Evolutionary conservation across 2,329 filamentous ascomycete genomes (phyloP), one percentile per base, ranked within the genome.

Genomic region (Cordyceps pruinosa): DNA sequence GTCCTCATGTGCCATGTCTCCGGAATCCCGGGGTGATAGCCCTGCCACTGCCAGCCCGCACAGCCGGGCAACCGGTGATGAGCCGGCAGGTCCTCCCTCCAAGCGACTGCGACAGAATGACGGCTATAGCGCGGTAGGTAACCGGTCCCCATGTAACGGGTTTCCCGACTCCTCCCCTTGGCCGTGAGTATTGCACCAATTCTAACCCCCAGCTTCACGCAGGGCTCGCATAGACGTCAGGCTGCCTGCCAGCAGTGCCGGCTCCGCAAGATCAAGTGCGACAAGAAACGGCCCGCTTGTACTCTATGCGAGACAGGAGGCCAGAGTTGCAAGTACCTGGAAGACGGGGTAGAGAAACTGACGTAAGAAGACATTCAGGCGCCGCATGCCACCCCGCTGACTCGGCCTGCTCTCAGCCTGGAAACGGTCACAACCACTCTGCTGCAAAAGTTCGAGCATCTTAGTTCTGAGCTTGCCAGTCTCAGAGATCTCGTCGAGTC

Each of bases 231-330:
- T 30, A 58, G 61, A 45, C 50, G 62, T 25, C 61, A 62, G 50
- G 61, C 61, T 32, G 61, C 61, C 3, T 62, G 62, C 21, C 61
- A 62, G 39, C 53, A 58, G 9, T 63, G 62, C 30, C 57, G 62
- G 12, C 48, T 59, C 13, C 56, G 60, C 52, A 62, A 62, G 50
- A 60, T 62, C 39, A 62, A 62, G 35, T 62, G 60, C n/a, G 62
- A 64, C 42, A 63, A 64, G 44, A 56, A 60, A 55, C 54, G 61
- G 23, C 61, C 62, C 9, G 37, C 57, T 15, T 62, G 62, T 34
- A 57, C 55, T 7, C 39, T 63, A 9, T 62, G 62, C 23, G 39
- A 47, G 26, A 30, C 47, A 25, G 59, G 60, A 28, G 61, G 61
- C 13, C 60, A 61, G 4, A 17, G 45, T n/a, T 63, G 62, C 58